Evolutionary conservation across 2,329 filamentous ascomycete genomes (phyloP), one percentile per base, ranked within the genome.

Genomic region (Curvularia sp.): DNA sequence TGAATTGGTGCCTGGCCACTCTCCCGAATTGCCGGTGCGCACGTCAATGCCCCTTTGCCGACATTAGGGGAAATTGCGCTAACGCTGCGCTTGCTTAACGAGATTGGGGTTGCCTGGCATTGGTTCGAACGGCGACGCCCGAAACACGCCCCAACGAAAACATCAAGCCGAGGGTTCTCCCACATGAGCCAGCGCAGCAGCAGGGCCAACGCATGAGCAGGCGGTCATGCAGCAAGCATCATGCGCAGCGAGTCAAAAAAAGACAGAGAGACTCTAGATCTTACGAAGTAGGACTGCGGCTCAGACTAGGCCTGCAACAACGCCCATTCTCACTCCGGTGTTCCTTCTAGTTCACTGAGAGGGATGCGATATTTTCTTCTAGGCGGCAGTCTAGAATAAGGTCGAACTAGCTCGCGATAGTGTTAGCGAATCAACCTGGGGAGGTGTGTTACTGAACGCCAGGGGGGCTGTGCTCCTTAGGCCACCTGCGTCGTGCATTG

Each of bases 401-500:
- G 8, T 28, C 26, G 22, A 39, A 30, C 55, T 58, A 58, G 44
- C 20, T 44, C 18, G 22, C n/a, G 47, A 49, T 28, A 41, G 50
- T 31, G 10, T 31, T 20, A 30, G 51, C 51, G 39, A 35, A 48
- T 42, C 35, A 39, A 51, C 55, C 51, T 55, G 20, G 38, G 30
- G n/a, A 49, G 24, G 22, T 44, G 42, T 28, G 39, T 44, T 18
- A 28, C 6, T 31, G 22, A 22, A 31, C 41, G 35, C 33, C 12
- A 53, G 41, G 55, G 47, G 22, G 55, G 50, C 30, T 51, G 30
- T 53, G 44, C 55, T 30, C 46, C 28, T 55, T 39, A 58, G 56
- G 51, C 51, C 46, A 48, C 51, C 56, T 47, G 56, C 51, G 50
- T 49, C 51, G 44, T 55, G 56, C 56, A 41, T 46, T 58, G 39